Base-by-base conservation (phyloP, 1,139 yeast species). In the Hansenula lynferdii region DNA sequence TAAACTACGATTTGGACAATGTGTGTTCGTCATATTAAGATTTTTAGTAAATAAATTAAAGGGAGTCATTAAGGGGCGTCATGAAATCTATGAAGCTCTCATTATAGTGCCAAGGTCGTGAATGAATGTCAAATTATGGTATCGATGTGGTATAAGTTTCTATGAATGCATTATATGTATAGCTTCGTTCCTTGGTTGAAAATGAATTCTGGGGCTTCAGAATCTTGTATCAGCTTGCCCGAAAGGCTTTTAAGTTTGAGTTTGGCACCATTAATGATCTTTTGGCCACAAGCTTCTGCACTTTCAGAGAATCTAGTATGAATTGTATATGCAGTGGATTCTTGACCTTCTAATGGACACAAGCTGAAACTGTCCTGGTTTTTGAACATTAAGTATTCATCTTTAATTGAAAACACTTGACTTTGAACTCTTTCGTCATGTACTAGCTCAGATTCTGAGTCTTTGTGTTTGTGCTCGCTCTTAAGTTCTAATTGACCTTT, bases 381-480 rank as follows among this genome's bases (percentile, higher is more conserved):
- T n/a, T 44, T 40, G 16, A 39, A 39, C 6, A 28, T 34, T 10
- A 48, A 38, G 7, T 31, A 23, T 1, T 49, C 50, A 16, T 42
- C 36, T 25, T 40, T 39, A 22, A 48, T 39, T 10, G 51, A 44
- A 35, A 48, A 48, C 1, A 32, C 19, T 9, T 23, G 49, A 19
- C 4, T 24, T 33, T 14, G 41, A 27, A 18, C 24, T 6, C 11
- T 10, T 1, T 28, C 30, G 18, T 29, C 24, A 5, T 37, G 31
- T 28, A 28, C 15, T 12, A 16, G 5, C 11, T 12, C 4, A 5
- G 36, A 15, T 34, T 34, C 28, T 16, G 30, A 8, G 7, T 11
- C 12, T 20, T 16, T 5, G 16, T 34, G 25, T 11, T 5, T 8
- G 15, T 24, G 29, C 12, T 12, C 9, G 7, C 3, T 9, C 6